Evolutionary conservation across 345 rosid genomes (phyloP), one percentile per base, ranked within the genome.

Genomic region (Brassica nigra): DNA sequence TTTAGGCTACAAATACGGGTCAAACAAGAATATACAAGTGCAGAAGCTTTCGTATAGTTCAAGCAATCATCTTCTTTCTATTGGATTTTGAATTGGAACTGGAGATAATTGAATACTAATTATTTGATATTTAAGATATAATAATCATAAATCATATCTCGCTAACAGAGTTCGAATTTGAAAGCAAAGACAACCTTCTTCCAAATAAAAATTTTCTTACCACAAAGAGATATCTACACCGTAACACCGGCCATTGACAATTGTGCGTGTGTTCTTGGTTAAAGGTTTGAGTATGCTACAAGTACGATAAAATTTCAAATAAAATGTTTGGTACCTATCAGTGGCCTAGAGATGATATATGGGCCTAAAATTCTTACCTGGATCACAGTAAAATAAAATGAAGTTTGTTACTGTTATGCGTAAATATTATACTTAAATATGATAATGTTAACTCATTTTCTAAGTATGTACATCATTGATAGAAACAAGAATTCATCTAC

Each of bases 1-100:
- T 71, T 84, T 34, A 84, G 93, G 84, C 97, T 81, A 29, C 81
- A 85, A 84, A 83, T 84, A 86, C 83, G 95, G 97, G 95, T 91
- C 98, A 93, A 91, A 90, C 91, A 89, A 89, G 92, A 88, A 86
- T 71, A 64, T 75, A 81, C 76, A 69, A 84, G 73, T 66, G 52
- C 77, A 65, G 11, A 65, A 71, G 59, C 76, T 86, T 83, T 62
- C 92, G 89, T 87, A 75, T 68, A 84, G 39, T 86, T 81, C 82
- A 92, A 86, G 94, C 89, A 87, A 85, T 73, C 62, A 36, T 71
- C 27, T 76, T 77, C 75, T 73, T 68, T 64, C 67, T 57, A 62
- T 70, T 80, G 58, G 31, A 57, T 52, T 74, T 80, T 69, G 39
- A 62, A 54, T 62, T 18, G 76, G 6, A 16, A n/a, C 0, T 7